Percentiles rank a stretch among this genome's conserved stretches.
phyloP scores from a whole-genome alignment of 179 eudicot genomes.

The Gypsophila paniculata region DNA sequence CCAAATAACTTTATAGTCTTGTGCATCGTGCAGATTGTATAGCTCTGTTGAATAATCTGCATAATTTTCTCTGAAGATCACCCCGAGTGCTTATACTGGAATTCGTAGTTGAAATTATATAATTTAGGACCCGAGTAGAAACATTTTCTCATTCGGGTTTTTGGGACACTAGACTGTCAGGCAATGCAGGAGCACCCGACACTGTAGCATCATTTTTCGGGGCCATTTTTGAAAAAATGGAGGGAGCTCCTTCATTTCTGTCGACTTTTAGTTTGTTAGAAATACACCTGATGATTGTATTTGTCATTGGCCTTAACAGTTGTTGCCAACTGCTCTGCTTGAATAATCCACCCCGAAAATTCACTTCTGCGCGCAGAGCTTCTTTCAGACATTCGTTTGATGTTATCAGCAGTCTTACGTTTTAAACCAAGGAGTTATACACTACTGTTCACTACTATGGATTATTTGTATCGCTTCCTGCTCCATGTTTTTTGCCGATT shows the following conservation, averaged over 20 bases:
- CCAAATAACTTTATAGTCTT: conserved; percentile 25
- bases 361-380: too few species aligned
- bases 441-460: too few species aligned
- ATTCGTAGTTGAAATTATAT: not conserved
- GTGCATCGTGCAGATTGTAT: conserved; percentile 39
- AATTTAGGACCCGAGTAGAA: conserved; percentile 4
- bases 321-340: not conserved
- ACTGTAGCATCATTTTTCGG: not conserved
- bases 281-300: not conserved
- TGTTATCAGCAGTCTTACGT: too few species aligned
- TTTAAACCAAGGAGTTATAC: not conserved
- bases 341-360: not conserved
- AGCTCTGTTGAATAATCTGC: conserved; percentile 16
- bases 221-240: not conserved
- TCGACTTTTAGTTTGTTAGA: not conserved
- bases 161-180: not conserved
- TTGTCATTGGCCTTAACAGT: not conserved
- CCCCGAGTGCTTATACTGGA: not conserved
- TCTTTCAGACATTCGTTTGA: not conserved
- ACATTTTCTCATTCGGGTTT: conserved; percentile 9
- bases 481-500: too few species aligned
- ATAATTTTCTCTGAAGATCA: conserved; percentile 22
- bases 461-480: too few species aligned
- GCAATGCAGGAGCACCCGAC: not conserved
- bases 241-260: conserved; percentile 2